Evolutionary conservation across 768 basidiomycete species (phyloP).

Genomic region (Tephrocybe sp.): DNA sequence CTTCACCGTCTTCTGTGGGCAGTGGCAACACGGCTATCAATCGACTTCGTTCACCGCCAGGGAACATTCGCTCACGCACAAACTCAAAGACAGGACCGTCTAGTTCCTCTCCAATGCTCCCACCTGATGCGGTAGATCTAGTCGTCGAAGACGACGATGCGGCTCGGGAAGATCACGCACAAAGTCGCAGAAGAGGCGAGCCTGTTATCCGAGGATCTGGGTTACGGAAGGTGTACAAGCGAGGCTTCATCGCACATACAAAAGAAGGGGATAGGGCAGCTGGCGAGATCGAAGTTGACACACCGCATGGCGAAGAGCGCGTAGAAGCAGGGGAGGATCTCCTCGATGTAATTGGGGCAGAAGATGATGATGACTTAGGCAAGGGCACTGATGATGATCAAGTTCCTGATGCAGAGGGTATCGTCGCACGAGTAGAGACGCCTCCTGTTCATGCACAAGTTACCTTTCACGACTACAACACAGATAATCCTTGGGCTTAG

Average conservation of each 20-base stretch:
- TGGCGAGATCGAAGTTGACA: constrained; percentile 43
- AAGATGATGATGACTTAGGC: constrained; percentile 27
- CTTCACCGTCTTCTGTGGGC: constrained; percentile 27
- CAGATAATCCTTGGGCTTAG: constrained; percentile 64
- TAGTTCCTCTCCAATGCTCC: constrained; percentile 34
- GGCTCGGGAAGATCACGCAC: constrained; percentile 48
- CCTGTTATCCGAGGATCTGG: constrained; percentile 45
- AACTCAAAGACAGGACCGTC: constrained; percentile 22
- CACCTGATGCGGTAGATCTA: constrained; percentile 85
- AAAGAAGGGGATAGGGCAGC: constrained; percentile 31
- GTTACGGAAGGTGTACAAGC: constrained; percentile 52
- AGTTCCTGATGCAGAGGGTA: constrained; percentile 23
- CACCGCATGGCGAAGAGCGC: constrained; percentile 24
- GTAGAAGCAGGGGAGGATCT: constrained; percentile 43
- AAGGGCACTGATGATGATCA: constrained; percentile 24
- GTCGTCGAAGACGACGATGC: constrained; percentile 70
- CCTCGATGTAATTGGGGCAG: constrained; percentile 32
- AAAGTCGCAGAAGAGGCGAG: constrained; percentile 63
- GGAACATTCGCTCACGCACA: constrained; percentile 29
- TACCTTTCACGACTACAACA: constrained; percentile 33
- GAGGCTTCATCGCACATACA: constrained; percentile 42
- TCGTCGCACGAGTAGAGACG: constrained; percentile 36
- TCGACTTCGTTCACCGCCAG: constrained; percentile 30
- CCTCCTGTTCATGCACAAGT: constrained; percentile 47
- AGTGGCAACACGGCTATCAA: constrained; percentile 20